Base-by-base conservation (phyloP, 140 eudicot species). In the Erigeron philadelphicus region DNA sequence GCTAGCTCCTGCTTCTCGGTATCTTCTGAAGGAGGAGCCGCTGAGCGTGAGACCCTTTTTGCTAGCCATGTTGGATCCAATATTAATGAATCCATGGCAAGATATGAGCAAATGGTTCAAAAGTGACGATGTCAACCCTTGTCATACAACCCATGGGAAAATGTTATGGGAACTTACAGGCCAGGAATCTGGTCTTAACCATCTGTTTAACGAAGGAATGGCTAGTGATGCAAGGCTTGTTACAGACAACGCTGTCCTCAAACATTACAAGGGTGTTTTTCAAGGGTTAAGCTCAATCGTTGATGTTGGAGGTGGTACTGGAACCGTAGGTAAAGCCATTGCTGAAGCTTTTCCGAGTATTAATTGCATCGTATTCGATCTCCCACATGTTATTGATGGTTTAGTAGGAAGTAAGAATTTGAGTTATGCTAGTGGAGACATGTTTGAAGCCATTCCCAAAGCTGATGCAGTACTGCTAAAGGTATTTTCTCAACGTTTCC, bases 281-380 rank as follows among this genome's bases (percentile, higher is more conserved):
- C n/a, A 57, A 19, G 61, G 62, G 40, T 57, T 57, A 18, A 9
- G 5, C 1, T 57, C 62, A 9, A 21, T 57, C 4, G 62, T 57
- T 57, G 62, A 57, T 10, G 62, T 57, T 57, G 62, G 62, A 23
- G n/a, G 62, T 57, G 62, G 62, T 57, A 57, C n/a, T 4, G 62
- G 62, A 15, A 21, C 38, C 0, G 1, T 19, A 9, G 41, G 1
- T 3, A 57, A 57, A 57, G 4, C 62, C 41, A 9, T 57, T 2
- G n/a, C 62, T 1, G 5, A 57, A 21, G 41, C 41, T 9, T 57
- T 57, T 8, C 62, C 62, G 3, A 3, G 23, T 21, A 0, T 57
- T 21, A 21, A n/a, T 21, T 57, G 62, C 62, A 19, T 21, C 2
- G 0, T 5, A 9, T 57, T 57, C 19, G 62, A 57, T 57, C 62